phyloP scores from a whole-genome alignment of 2,329 filamentous ascomycete species.

The Fusarium pilosicola region DNA sequence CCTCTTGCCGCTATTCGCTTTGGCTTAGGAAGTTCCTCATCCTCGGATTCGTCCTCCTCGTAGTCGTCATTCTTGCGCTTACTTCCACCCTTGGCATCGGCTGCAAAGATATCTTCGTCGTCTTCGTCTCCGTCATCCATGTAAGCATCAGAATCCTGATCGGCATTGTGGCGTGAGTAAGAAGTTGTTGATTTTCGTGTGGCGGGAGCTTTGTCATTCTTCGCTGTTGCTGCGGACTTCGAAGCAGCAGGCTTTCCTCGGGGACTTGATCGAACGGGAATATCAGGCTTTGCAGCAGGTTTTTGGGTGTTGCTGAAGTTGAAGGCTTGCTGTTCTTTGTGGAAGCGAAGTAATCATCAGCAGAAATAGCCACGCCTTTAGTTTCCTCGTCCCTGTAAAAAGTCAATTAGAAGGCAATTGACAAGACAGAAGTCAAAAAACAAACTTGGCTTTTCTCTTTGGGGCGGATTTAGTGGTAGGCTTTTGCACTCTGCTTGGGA shows the following conservation, averaged over 20 bases:
- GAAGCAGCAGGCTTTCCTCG: slow-evolving; percentile 55
- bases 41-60: slow-evolving; percentile 77
- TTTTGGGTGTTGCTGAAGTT: slow-evolving; percentile 56
- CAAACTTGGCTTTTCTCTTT: slow-evolving; percentile 67
- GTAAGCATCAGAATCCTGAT: slow-evolving; percentile 67
- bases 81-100: slow-evolving; percentile 71
- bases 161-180: slow-evolving; percentile 52
- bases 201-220: slow-evolving; percentile 46
- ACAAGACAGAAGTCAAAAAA: neutral
- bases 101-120: slow-evolving; percentile 84
- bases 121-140: slow-evolving; percentile 76
- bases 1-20: slow-evolving; percentile 64
- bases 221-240: slow-evolving; percentile 42
- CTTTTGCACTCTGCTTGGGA: slow-evolving; percentile 59
- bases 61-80: slow-evolving; percentile 81
- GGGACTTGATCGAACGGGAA: slow-evolving; percentile 64
- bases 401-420: slow-evolving; percentile 1
- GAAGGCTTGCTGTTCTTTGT: slow-evolving; percentile 53
- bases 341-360: slow-evolving; percentile 67
- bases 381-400: slow-evolving; percentile 52
- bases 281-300: slow-evolving; percentile 52
- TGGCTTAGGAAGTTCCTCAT: slow-evolving; percentile 70
- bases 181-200: slow-evolving; percentile 57
- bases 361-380: slow-evolving; percentile 62
- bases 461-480: slow-evolving; percentile 57